Evolutionary conservation across 2,329 filamentous ascomycete species (phyloP), one percentile per base, ranked within the genome.

Genomic region (Ascochyta viciae-villosae): DNA sequence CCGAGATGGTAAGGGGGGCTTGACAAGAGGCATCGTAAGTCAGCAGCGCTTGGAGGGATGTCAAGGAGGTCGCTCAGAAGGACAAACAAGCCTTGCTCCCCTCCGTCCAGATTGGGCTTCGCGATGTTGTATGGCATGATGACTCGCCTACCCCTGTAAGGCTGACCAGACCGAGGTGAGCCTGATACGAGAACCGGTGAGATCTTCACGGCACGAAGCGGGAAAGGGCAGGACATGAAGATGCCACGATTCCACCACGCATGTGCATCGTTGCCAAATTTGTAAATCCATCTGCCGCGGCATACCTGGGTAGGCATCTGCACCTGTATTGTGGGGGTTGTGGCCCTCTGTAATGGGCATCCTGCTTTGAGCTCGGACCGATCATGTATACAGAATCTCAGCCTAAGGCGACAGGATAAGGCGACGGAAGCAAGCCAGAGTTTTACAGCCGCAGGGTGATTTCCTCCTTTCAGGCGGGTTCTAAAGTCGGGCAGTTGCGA

Each of bases 181-280:
- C 19, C 19, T 26, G 40, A 61, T 52, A 56, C 57, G 57, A 53
- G 37, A 12, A 58, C 57, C 54, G 57, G 54, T 62, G 50, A 54
- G 33, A 37, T 15, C 7, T 19, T 39, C 50, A 34, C 50, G 42
- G 49, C 44, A 57, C 39, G 38, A 35, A 44, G 33, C 43, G 40
- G 31, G 24, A 51, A 42, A 52, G 41, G 35, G 37, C 31, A 55
- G 27, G 33, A 40, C 41, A 33, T 31, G 13, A 34, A 29, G 16
- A 19, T 38, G 57, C 50, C 50, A 48, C 55, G 29, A 35, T 16
- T n/a, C 33, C 33, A 35, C 33, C 15, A 35, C 15, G n/a, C 6
- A 35, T 35, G n/a, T 35, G 33, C n/a, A 35, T 16, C 15, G 8
- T 8, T 19, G 8, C 3, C 33, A 16, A 6, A 8, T 16, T 16